Evolutionary conservation across 306 rosid species (phyloP).

Genomic region (Vicia sativa): DNA sequence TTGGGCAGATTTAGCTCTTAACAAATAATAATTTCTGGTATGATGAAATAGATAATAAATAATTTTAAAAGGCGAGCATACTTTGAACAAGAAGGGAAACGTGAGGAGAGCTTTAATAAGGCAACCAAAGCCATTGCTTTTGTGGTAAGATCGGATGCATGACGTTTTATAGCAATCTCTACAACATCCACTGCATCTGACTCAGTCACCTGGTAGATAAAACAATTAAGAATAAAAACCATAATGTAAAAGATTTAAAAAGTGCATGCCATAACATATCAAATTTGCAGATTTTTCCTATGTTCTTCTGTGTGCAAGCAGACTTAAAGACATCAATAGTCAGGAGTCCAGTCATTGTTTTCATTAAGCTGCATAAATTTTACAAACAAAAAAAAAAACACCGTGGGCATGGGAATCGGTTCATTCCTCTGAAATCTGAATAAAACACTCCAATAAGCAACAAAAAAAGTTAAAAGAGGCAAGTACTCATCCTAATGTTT

Average conservation of each 20-base stretch:
- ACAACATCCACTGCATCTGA: constrained; percentile 78
- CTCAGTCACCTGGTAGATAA: constrained; percentile 77
- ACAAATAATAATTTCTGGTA: constrained; percentile 30
- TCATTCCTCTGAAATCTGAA: constrained; percentile 20
- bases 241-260: background rate
- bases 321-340: too few species aligned
- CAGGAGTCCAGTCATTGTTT: too few species aligned
- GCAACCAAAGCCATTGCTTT: constrained; percentile 93
- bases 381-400: too few species aligned
- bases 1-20: constrained; percentile 1
- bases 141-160: constrained; percentile 74
- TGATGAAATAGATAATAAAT: constrained; percentile 20
- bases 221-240: constrained; percentile 14
- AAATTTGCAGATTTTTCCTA: too few species aligned
- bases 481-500: constrained; percentile 20
- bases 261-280: too few species aligned
- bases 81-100: constrained; percentile 96
- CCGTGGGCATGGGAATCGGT: too few species aligned
- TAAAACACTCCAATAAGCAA: constrained; percentile 32
- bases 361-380: too few species aligned
- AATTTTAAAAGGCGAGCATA: constrained; percentile 45
- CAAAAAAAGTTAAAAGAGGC: constrained; percentile 22
- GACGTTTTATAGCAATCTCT: constrained; percentile 75
- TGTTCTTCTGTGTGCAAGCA: too few species aligned
- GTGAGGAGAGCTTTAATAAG: constrained; percentile 90